Evolutionary conservation across 192 early-diverging fungal species (phyloP).

Genomic region (Coemansia sp.): DNA sequence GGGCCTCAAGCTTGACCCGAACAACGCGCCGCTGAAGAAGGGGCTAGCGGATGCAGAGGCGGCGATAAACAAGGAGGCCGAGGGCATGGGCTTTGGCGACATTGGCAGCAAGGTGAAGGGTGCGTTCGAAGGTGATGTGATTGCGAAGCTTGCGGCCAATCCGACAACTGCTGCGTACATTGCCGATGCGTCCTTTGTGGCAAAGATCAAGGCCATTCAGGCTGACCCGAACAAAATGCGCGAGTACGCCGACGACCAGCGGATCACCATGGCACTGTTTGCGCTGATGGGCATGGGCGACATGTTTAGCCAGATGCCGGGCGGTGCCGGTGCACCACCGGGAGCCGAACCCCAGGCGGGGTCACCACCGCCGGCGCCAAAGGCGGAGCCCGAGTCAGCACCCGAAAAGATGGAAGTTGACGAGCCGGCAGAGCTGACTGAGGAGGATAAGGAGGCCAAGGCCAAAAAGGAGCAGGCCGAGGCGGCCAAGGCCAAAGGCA

Average conservation of each 20-base stretch:
- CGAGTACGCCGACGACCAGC: slow-evolving; percentile 74
- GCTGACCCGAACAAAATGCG: slow-evolving; percentile 64
- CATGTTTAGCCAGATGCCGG: slow-evolving; percentile 25
- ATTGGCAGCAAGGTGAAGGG: slow-evolving; percentile 31
- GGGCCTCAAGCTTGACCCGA: slow-evolving; percentile 77
- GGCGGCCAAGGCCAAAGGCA: slow-evolving; percentile 82
- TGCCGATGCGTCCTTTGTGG: slow-evolving; percentile 71
- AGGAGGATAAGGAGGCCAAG: slow-evolving; percentile 58
- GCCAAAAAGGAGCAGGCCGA: slow-evolving; percentile 66
- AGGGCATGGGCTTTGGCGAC: slow-evolving; percentile 16
- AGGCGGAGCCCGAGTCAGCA: slow-evolving; percentile 15
- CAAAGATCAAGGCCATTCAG: slow-evolving; percentile 73
- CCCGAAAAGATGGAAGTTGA: slow-evolving; percentile 33
- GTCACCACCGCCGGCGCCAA: slow-evolving; percentile 3
- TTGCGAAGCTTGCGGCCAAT: slow-evolving; percentile 76
- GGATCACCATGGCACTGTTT: slow-evolving; percentile 74
- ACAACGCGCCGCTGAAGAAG: slow-evolving; percentile 71
- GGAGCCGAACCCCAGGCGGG: slow-evolving; percentile 2
- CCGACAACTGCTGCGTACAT: slow-evolving; percentile 71
- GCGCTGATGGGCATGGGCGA: slow-evolving; percentile 70
- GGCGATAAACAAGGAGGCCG: slow-evolving; percentile 49
- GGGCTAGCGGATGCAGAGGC: slow-evolving; percentile 70
- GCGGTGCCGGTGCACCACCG: slow-evolving; percentile 31
- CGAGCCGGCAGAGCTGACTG: slow-evolving; percentile 36
- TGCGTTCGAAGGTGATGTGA: slow-evolving; percentile 67